These are phyloP conservation scores for Fraxinus sp. DNA, from an alignment of 305 asterid genomes.

Conservation along the genomic window DNA sequence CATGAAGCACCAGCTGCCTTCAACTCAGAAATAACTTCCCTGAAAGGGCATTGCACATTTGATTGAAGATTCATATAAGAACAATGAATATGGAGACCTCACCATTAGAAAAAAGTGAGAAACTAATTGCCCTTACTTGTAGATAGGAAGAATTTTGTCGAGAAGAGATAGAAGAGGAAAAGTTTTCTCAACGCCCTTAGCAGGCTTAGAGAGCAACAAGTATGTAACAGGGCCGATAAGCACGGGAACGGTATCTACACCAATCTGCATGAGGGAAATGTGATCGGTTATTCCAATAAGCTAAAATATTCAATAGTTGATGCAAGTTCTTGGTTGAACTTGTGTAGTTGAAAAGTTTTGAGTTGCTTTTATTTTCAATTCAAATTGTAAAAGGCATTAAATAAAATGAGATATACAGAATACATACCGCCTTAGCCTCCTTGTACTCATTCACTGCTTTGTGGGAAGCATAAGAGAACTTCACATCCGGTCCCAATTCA, in stretches of 20 bases:
- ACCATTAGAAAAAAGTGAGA: background rate
- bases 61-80: constrained; percentile 1
- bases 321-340: background rate
- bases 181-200: constrained; percentile 72
- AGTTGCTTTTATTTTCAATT: background rate
- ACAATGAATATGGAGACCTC: background rate
- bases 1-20: constrained; percentile 94
- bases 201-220: constrained; percentile 77
- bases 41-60: constrained; percentile 26
- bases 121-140: constrained; percentile 47
- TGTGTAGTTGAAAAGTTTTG: background rate
- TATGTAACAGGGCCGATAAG: constrained; percentile 79
- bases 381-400: background rate
- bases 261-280: constrained; percentile 49
- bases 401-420: background rate
- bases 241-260: constrained; percentile 71
- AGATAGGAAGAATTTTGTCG: constrained; percentile 76
- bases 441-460: constrained; percentile 40
- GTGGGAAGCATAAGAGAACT: constrained; percentile 41
- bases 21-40: constrained; percentile 90
- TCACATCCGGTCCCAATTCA: constrained; percentile 39
- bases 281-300: constrained; percentile 7
- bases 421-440: constrained; percentile 41
- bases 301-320: background rate
- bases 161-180: constrained; percentile 71